Evolutionary conservation across 2,329 filamentous ascomycete genomes (phyloP).

Genomic region (Hypoxylon sp.): DNA sequence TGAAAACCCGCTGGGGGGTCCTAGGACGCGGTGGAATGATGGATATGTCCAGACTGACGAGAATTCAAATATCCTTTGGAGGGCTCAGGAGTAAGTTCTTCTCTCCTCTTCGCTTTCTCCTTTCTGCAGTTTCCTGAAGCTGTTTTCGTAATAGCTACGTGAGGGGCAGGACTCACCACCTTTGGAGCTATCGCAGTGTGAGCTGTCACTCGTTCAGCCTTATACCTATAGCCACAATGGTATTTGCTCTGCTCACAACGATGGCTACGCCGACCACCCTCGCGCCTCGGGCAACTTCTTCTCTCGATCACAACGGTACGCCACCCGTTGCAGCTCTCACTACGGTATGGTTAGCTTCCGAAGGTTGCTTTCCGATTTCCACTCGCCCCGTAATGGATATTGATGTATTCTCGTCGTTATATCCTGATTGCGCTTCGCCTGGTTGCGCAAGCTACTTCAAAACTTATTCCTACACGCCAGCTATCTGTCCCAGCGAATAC

Average conservation of each 20-base stretch:
- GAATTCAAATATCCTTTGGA: background rate
- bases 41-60: background rate
- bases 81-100: background rate
- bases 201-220: constrained; percentile 17
- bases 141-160: background rate
- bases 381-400: constrained; percentile 23
- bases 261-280: constrained; percentile 20
- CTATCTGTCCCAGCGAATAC: constrained; percentile 46
- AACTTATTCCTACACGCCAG: constrained; percentile 47
- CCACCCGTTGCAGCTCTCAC: constrained; percentile 34
- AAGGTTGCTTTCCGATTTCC: constrained; percentile 31
- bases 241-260: constrained; percentile 26
- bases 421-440: constrained; percentile 31
- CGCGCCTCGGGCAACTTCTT: constrained; percentile 21
- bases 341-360: constrained; percentile 27
- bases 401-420: constrained; percentile 31
- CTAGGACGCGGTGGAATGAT: background rate
- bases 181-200: background rate
- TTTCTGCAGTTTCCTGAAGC: background rate
- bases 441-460: constrained; percentile 34
- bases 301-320: constrained; percentile 33
- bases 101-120: background rate
- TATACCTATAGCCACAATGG: constrained; percentile 18
- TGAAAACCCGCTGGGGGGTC: constrained; percentile 6
- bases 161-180: background rate